Conservation (phyloP, 1,284 basidiomycete species). For the Sanghuangporus baumii region DNA sequence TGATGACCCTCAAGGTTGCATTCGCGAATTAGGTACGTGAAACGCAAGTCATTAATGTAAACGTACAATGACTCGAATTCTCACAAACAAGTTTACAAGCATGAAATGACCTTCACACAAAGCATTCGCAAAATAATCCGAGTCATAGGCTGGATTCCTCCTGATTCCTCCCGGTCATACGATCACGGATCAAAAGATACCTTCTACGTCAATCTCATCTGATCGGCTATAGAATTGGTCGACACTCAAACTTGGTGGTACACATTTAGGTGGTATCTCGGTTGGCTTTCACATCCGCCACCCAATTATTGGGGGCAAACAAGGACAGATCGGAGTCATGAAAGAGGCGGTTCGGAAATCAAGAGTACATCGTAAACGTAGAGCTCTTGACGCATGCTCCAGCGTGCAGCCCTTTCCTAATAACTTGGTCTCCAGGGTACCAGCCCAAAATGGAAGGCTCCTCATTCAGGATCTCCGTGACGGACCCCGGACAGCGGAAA, state of each 20-base stretch:
- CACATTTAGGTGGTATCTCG: conserved; percentile 5
- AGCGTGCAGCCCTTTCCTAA: conserved; percentile 1
- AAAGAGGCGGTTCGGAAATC: conserved; percentile 2
- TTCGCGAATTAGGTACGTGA: no score
- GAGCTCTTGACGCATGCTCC: not conserved
- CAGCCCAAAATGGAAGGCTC: not conserved
- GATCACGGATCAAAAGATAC: not conserved
- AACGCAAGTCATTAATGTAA: no score
- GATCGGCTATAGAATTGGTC: not conserved
- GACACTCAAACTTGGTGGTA: not conserved
- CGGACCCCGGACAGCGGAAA: not conserved
- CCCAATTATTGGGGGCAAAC: not conserved
- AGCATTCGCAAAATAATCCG: not conserved
- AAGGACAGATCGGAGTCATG: not conserved
- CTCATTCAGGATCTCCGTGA: not conserved
- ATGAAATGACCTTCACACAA: no score
- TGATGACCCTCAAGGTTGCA: no score
- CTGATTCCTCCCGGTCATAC: not conserved
- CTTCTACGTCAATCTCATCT: not conserved
- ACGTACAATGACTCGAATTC: no score
- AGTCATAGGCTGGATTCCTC: not conserved
- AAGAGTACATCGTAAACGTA: not conserved
- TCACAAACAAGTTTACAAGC: no score
- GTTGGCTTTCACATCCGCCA: conserved; percentile 2
- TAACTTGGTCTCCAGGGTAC: not conserved